Percentiles rank a stretch among this genome's conserved stretches.
Evolutionary conservation across 352 stramenopile species (phyloP).

Genomic region (Globisporangium solare): DNA sequence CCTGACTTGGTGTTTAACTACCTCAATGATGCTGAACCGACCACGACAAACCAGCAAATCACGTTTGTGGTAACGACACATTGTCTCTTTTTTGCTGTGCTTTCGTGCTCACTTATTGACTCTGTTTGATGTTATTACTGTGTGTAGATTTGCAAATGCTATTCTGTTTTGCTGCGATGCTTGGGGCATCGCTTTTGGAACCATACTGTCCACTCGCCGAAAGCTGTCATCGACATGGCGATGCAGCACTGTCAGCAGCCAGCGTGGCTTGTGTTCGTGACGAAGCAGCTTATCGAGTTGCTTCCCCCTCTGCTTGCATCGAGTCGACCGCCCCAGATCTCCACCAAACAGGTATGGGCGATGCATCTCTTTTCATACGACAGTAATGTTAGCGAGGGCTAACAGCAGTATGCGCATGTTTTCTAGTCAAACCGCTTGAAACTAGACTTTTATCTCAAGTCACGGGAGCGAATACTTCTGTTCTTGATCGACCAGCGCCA

Average conservation of each 20-base stretch:
- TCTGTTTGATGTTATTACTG: conserved; percentile 1
- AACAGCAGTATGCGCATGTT: conserved; percentile 6
- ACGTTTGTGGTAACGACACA: conserved; percentile 66
- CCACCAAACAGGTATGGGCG: conserved; percentile 30
- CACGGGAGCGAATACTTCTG: conserved; percentile 41
- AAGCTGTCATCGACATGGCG: conserved; percentile 62
- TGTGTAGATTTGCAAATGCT: conserved; percentile 76
- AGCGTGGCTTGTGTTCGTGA: conserved; percentile 72
- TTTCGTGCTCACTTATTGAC: neutral
- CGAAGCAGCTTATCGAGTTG: conserved; percentile 77
- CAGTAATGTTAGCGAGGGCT: neutral
- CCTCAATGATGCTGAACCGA: conserved; percentile 64
- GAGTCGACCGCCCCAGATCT: conserved; percentile 59
- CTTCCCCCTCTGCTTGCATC: conserved; percentile 59
- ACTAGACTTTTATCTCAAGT: conserved; percentile 55
- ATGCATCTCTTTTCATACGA: neutral
- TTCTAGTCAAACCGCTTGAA: conserved; percentile 41
- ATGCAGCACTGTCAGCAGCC: conserved; percentile 59
- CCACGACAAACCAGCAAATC: conserved; percentile 59
- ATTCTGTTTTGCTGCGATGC: conserved; percentile 63
- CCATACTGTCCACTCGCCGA: conserved; percentile 63
- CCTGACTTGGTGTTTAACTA: conserved; percentile 83
- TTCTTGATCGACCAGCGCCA: conserved; percentile 54
- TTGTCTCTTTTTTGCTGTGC: neutral
- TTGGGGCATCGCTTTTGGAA: conserved; percentile 83